Evolutionary conservation across 106 monocot genomes (phyloP).

Genomic region (Amphibolis antarctica): DNA sequence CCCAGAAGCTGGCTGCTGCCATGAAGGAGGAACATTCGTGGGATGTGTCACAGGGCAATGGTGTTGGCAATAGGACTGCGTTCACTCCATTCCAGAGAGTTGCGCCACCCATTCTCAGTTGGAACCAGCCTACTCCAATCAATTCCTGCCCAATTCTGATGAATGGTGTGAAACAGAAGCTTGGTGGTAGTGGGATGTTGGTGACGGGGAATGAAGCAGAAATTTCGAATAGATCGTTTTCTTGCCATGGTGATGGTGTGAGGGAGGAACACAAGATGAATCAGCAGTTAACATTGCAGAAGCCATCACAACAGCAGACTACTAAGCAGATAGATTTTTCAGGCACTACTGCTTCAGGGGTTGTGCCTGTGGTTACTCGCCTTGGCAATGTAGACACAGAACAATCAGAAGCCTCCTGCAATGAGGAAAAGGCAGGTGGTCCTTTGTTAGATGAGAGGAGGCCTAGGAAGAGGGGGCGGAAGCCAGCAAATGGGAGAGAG

Average conservation of each 20-base stretch:
- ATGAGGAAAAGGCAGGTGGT: slow-evolving; percentile 10
- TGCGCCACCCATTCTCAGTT: slow-evolving; percentile 15
- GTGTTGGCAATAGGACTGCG: slow-evolving; percentile 8
- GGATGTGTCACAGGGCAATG: slow-evolving; percentile 6
- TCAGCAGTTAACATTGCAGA: neutral
- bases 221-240: neutral
- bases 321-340: slow-evolving; percentile 48
- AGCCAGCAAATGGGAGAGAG: slow-evolving; percentile 59
- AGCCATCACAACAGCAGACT: neutral
- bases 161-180: neutral
- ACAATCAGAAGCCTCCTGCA: slow-evolving; percentile 19
- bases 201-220: slow-evolving; percentile 3
- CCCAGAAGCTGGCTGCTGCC: no score
- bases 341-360: slow-evolving; percentile 12
- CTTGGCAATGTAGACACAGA: slow-evolving; percentile 19
- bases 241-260: neutral
- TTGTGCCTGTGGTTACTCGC: slow-evolving; percentile 12
- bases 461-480: slow-evolving; percentile 53
- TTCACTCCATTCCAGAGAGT: slow-evolving; percentile 8
- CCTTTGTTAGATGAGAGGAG: slow-evolving; percentile 43
- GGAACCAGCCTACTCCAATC: slow-evolving; percentile 20
- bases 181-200: neutral
- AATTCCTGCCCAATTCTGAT: neutral
- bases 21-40: slow-evolving; percentile 19
- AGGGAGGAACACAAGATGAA: slow-evolving; percentile 9